A percentile compares a stretch with the other conserved stretches of the same genome.
Evolutionary conservation across 2,329 filamentous ascomycete genomes (phyloP).

Genomic region (Samsoniella hepiali): DNA sequence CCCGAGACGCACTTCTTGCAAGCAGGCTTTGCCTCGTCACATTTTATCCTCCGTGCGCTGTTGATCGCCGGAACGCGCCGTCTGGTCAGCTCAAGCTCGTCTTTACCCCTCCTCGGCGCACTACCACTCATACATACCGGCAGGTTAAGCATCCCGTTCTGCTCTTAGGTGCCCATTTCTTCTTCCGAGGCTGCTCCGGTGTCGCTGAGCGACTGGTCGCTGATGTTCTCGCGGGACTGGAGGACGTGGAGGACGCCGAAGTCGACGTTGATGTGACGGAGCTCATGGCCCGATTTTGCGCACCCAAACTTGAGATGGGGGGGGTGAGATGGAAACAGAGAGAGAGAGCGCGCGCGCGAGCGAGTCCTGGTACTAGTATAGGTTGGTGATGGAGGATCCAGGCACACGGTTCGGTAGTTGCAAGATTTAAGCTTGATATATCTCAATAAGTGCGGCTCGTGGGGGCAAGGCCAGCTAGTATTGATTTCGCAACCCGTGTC

Average conservation of each 20-base stretch:
- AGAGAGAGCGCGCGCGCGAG: not conserved
- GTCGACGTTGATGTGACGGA: not conserved
- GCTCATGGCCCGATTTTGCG: not conserved
- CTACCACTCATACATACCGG: not conserved
- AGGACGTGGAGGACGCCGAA: not conserved
- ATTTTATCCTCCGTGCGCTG: conserved; percentile 3
- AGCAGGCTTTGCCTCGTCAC: not conserved
- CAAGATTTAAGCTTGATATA: not conserved
- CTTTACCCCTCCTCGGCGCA: not conserved
- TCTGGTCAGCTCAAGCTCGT: not conserved
- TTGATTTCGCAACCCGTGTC: not conserved
- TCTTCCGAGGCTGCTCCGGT: not conserved
- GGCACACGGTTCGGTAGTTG: not conserved
- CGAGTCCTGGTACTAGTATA: not conserved
- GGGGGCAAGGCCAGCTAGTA: not conserved
- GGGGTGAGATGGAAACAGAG: not conserved
- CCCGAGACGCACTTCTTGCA: conserved; percentile 2
- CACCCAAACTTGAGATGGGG: too few relatives aligned
- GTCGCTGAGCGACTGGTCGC: not conserved
- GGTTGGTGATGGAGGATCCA: not conserved
- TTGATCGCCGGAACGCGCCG: not conserved
- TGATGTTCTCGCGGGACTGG: not conserved
- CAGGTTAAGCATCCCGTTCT: conserved; percentile 7
- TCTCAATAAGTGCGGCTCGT: not conserved
- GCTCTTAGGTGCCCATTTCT: conserved; percentile 8